Evolutionary conservation across 306 rosid genomes (phyloP), one percentile per base, ranked within the genome.

Genomic region (Cucurbita argyrosperma): DNA sequence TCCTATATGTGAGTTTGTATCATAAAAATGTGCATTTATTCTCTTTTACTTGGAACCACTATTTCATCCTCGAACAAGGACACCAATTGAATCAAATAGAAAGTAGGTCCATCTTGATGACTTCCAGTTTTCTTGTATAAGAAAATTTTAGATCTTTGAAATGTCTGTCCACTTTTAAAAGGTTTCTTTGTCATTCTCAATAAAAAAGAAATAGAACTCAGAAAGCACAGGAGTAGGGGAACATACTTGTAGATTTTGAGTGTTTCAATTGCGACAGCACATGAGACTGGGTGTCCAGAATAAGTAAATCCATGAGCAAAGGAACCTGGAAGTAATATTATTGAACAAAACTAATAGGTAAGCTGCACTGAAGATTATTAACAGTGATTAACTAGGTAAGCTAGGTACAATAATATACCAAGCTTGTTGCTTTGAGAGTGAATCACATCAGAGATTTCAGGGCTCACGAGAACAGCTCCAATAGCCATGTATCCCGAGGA

Each of bases 251-350:
- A 95, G 80, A 95, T 88, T 83, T 87, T 95, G 71, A 95, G 89
- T 49, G 99, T 75, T 83, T 95, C 99, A 85, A 88, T 80, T 82
- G 97, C 97, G 75, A 95, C 99, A 0, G 90, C 97, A 84, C 92
- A 91, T 26, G 96, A 18, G 38, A 88, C 89, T 0, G 97, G 97
- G 81, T 91, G 97, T 56, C 99, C 99, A 64, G 96, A 95, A 85
- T 89, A 91, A 64, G 99, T 95, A 80, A 95, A 95, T 59, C 99
- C 97, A 46, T 91, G 99, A 78, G 91, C 78, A 79, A 91, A 91
- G n/a, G 30, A 0, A 75, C 97, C 99, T 91, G 80, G 38, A 70
- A 76, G 56, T 70, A 30, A 35, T 70, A 70, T 30, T 68, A 15
- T 14, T 70, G 16, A 70, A 16, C 47, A 70, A 3, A 50, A 69